Evolutionary conservation across 495 filamentous ascomycete species (phyloP).

Genomic region (Neurospora sp.): DNA sequence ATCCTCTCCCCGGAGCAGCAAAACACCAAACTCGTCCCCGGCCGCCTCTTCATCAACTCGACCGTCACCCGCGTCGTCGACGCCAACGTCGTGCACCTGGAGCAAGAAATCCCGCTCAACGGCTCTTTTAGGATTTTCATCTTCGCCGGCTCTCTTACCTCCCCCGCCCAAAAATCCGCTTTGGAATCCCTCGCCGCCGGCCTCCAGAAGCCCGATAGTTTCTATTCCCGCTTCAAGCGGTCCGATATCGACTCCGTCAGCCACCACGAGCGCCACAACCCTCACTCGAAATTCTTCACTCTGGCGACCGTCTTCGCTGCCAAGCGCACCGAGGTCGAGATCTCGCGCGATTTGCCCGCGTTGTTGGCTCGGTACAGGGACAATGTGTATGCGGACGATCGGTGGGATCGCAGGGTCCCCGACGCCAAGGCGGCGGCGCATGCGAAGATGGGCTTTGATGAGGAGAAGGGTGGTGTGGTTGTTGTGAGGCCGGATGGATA

Average conservation of each 20-base stretch:
- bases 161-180: slow-evolving; percentile 36
- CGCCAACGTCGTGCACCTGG: slow-evolving; percentile 75
- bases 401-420: slow-evolving; percentile 61
- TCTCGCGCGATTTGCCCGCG: slow-evolving; percentile 53
- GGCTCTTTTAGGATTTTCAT: slow-evolving; percentile 80
- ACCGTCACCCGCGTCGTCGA: slow-evolving; percentile 77
- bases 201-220: slow-evolving; percentile 47
- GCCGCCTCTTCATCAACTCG: slow-evolving; percentile 61
- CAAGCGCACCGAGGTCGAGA: slow-evolving; percentile 51
- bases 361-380: slow-evolving; percentile 64
- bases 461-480: slow-evolving; percentile 64
- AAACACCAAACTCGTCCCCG: slow-evolving; percentile 51
- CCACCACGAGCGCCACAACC: slow-evolving; percentile 73
- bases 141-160: slow-evolving; percentile 60
- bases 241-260: slow-evolving; percentile 52
- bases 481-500: slow-evolving; percentile 83
- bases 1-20: slow-evolving; percentile 38
- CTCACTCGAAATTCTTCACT: slow-evolving; percentile 72
- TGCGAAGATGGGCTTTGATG: slow-evolving; percentile 73
- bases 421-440: slow-evolving; percentile 64
- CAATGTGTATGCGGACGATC: slow-evolving; percentile 80
- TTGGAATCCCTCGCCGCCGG: slow-evolving; percentile 38
- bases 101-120: slow-evolving; percentile 81
- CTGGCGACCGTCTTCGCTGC: slow-evolving; percentile 63
- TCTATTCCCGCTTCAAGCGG: slow-evolving; percentile 55